phyloP scores from a whole-genome alignment of 495 filamentous ascomycete genomes.

The Neurospora sp. region DNA sequence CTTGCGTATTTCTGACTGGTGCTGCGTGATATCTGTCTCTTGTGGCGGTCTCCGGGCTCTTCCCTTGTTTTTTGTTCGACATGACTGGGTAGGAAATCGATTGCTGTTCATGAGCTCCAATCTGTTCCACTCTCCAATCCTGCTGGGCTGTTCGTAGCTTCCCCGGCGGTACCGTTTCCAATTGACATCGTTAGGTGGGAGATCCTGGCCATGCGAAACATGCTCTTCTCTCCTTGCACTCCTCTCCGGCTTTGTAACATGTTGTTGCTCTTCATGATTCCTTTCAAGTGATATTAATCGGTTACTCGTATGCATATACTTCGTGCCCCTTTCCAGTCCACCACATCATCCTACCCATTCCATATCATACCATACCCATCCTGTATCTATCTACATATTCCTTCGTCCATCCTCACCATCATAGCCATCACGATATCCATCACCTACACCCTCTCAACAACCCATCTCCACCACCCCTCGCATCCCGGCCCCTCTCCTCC shows the following conservation, averaged over 20 bases:
- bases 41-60: background rate
- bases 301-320: background rate
- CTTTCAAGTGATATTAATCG: background rate
- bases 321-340: background rate
- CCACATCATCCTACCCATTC: background rate
- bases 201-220: no score
- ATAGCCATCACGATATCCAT: background rate
- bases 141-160: no score
- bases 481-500: slow-evolving; percentile 56
- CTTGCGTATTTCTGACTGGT: background rate
- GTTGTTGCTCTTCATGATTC: background rate
- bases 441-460: slow-evolving; percentile 32
- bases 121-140: no score
- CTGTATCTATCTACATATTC: no score
- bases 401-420: background rate
- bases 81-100: no score
- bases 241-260: no score
- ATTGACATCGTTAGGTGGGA: no score
- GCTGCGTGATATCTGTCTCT: background rate
- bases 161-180: no score
- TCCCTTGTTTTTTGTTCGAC: no score
- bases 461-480: slow-evolving; percentile 83
- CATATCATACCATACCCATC: background rate
- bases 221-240: no score
- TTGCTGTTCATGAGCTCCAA: no score